A percentile compares a stretch with the other conserved stretches of the same genome.
Evolutionary conservation across 345 rosid species (phyloP).

Genomic region (Gossypium thurberi): DNA sequence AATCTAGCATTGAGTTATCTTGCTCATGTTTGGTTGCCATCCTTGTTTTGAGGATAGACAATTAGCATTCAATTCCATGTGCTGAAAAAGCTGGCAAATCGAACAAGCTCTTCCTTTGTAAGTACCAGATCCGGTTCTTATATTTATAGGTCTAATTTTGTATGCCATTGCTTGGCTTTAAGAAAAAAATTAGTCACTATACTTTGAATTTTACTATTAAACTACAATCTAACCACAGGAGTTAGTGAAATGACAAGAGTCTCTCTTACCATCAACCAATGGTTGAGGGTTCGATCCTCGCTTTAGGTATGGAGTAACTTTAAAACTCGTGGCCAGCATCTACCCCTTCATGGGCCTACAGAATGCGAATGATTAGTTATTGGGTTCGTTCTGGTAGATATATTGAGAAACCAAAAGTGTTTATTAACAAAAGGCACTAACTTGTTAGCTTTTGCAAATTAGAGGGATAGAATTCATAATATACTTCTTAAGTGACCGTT

Average conservation of each 20-base stretch:
- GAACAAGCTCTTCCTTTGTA: background rate
- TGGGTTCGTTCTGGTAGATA: no score
- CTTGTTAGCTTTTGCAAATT: no score
- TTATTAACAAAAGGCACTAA: no score
- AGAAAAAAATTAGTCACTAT: no score
- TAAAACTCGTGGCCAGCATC: no score
- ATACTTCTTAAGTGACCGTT: no score
- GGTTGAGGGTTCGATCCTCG: rapidly evolving
- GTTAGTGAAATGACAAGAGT: no score
- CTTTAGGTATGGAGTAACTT: rapidly evolving
- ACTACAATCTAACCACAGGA: rapidly evolving
- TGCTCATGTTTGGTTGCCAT: background rate
- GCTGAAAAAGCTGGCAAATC: background rate
- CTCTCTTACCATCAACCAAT: no score
- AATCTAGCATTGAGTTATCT: background rate
- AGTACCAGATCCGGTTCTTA: background rate
- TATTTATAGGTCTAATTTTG: background rate
- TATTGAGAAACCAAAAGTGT: no score
- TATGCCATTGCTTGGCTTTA: no score
- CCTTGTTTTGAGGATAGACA: background rate
- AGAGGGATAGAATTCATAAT: no score
- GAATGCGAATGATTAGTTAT: rapidly evolving
- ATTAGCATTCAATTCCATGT: background rate
- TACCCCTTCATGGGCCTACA: rapidly evolving
- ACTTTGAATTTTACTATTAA: no score